Evolutionary conservation across 2,329 filamentous ascomycete genomes (phyloP).

Genomic region (Didymella exigua): DNA sequence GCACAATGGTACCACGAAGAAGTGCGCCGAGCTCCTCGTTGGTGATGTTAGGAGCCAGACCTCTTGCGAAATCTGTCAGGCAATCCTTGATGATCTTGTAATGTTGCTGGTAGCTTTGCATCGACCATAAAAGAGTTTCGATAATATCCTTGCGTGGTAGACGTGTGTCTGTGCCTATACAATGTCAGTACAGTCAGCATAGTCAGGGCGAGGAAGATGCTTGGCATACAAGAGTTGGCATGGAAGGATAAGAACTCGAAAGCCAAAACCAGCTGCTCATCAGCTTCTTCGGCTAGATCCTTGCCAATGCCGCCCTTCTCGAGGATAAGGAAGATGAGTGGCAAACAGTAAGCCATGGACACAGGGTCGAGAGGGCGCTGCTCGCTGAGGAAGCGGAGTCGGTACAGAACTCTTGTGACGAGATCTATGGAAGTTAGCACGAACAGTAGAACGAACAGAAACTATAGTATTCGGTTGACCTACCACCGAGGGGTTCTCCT

Average conservation of each 20-base stretch:
- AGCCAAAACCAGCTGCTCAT: slow-evolving; percentile 87
- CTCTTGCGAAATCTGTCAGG: slow-evolving; percentile 82
- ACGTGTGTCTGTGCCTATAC: slow-evolving; percentile 66
- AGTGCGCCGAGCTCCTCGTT: slow-evolving; percentile 74
- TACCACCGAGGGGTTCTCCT: slow-evolving; percentile 74
- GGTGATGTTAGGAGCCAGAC: slow-evolving; percentile 80
- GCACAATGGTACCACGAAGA: slow-evolving; percentile 77
- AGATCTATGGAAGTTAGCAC: slow-evolving; percentile 50
- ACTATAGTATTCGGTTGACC: slow-evolving; percentile 30
- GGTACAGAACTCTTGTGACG: slow-evolving; percentile 86
- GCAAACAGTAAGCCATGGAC: slow-evolving; percentile 85
- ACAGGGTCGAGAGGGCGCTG: slow-evolving; percentile 92
- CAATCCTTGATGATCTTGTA: slow-evolving; percentile 96
- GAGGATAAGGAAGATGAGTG: slow-evolving; percentile 79
- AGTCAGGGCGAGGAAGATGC: neutral
- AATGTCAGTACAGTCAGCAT: slow-evolving; percentile 20
- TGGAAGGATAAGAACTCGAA: slow-evolving; percentile 90
- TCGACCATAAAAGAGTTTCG: slow-evolving; percentile 73
- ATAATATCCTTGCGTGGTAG: slow-evolving; percentile 79
- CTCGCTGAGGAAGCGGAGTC: slow-evolving; percentile 86
- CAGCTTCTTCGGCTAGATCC: slow-evolving; percentile 72
- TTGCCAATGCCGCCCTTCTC: slow-evolving; percentile 78
- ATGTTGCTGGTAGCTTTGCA: slow-evolving; percentile 89
- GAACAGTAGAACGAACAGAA: neutral
- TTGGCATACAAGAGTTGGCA: slow-evolving; percentile 69